Conservation (phyloP, 192 early-diverging fungal genomes). For the Podochytrium sp. region DNA sequence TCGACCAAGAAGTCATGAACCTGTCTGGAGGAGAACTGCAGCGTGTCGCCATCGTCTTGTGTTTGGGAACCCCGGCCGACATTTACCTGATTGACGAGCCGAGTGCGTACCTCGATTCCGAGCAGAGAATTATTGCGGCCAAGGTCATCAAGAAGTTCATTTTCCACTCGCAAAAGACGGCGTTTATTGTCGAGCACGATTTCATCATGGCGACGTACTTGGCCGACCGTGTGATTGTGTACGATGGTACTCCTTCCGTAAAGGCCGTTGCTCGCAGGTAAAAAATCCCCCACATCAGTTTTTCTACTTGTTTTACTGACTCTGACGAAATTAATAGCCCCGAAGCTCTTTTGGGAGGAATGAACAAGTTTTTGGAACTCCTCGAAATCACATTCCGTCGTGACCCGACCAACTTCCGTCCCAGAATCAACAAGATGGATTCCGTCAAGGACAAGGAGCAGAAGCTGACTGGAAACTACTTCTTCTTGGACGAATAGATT, state of each 20-base stretch:
- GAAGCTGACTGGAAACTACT: slow-evolving; percentile 70
- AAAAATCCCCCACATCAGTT: slow-evolving; percentile 20
- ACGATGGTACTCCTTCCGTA: slow-evolving; percentile 88
- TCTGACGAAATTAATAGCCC: slow-evolving; percentile 60
- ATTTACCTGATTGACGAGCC: slow-evolving; percentile 98
- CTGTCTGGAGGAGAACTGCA: slow-evolving; percentile 99
- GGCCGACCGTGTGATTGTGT: slow-evolving; percentile 95
- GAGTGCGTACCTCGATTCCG: slow-evolving; percentile 96
- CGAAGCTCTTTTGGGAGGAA: slow-evolving; percentile 88
- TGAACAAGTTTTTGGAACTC: slow-evolving; percentile 94
- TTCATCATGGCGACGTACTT: slow-evolving; percentile 99
- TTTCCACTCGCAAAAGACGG: slow-evolving; percentile 93
- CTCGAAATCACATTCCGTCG: slow-evolving; percentile 97
- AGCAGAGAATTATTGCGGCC: slow-evolving; percentile 97
- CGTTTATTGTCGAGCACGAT: slow-evolving; percentile 98
- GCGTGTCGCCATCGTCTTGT: slow-evolving; percentile 93
- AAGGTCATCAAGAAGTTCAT: slow-evolving; percentile 99
- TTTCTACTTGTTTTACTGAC: neutral
- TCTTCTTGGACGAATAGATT: slow-evolving; percentile 64
- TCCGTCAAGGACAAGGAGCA: slow-evolving; percentile 96
- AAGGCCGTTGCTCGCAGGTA: slow-evolving; percentile 76
- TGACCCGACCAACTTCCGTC: slow-evolving; percentile 95
- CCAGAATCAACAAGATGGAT: slow-evolving; percentile 95
- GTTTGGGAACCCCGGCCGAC: slow-evolving; percentile 88
- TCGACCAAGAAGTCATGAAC: slow-evolving; percentile 78